Conservation (phyloP, 345 rosid species). For the Camelina neglecta region DNA sequence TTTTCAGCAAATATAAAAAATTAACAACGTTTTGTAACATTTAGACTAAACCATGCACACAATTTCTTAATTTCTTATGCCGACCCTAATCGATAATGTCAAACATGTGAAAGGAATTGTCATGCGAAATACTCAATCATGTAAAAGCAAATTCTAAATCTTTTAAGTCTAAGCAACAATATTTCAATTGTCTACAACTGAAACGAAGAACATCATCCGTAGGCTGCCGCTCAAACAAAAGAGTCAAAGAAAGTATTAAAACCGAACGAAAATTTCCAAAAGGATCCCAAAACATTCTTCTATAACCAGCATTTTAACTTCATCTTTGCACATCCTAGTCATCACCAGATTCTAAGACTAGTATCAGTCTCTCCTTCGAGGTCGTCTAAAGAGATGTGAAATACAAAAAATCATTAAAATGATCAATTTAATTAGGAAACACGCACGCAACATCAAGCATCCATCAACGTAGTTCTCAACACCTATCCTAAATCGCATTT, state of each 20-base stretch:
- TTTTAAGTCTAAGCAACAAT: background rate
- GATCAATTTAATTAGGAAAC: background rate
- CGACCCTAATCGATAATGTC: too few species aligned
- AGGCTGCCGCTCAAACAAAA: background rate
- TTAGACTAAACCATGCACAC: too few species aligned
- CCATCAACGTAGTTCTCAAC: background rate
- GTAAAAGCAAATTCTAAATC: background rate
- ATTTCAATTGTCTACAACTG: background rate
- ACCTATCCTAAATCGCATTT: background rate
- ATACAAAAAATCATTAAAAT: background rate
- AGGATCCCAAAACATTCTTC: background rate
- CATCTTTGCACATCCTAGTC: background rate
- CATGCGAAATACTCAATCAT: background rate
- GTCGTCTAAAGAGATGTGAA: background rate
- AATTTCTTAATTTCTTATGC: too few species aligned
- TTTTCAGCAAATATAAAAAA: too few species aligned
- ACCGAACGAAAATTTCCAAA: background rate
- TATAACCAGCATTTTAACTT: background rate
- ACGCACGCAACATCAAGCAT: background rate
- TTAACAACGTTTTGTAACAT: too few species aligned
- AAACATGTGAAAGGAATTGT: background rate
- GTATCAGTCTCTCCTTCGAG: background rate
- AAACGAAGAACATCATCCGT: background rate
- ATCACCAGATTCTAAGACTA: too few species aligned
- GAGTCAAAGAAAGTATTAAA: background rate